Base-by-base conservation (phyloP, 2,329 filamentous ascomycete genomes). In the Alternaria brassicae region DNA sequence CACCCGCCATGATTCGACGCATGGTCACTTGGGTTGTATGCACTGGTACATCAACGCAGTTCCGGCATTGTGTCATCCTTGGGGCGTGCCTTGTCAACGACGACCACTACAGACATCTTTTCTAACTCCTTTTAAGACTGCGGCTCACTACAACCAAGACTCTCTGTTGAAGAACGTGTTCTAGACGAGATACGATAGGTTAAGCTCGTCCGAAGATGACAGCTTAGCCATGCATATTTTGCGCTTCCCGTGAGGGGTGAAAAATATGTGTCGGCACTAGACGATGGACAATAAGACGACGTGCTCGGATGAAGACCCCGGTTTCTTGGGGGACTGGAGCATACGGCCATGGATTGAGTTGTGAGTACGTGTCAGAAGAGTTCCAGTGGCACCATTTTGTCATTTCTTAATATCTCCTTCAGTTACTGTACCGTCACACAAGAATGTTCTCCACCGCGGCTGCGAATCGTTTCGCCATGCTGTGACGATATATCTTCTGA, bases 11-110 rank as follows among this genome's bases (percentile, higher is more conserved):
- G 49, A 41, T 25, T 40, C 53, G 36, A 17, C 36, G 40, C 45
- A 36, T 36, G 37, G n/a, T n/a, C n/a, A n/a, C n/a, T n/a, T n/a
- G n/a, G n/a, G n/a, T n/a, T n/a, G n/a, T n/a, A n/a, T n/a, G n/a
- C n/a, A n/a, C n/a, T n/a, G n/a, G 25, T 49, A 42, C 45, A 15
- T 47, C 45, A 44, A 23, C 30, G 37, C 27, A 17, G 37, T 51
- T 56, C 47, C 1, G 45, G 53, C n/a, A 42, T 56, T 36, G 53
- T 34, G 39, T 40, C 47, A 50, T 51, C 28, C 27, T 36, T n/a
- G n/a, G 19, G 37, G 8, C 37, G 27, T 27, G 15, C 30, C 37
- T 23, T 50, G 10, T 30, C 36, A 21, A 39, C 47, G 28, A 57
- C 54, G n/a, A 52, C 12, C 9, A 23, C 25, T 30, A 39, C 17